Conservation (phyloP, 345 rosid species). For the Bretschneidera sinensis region DNA sequence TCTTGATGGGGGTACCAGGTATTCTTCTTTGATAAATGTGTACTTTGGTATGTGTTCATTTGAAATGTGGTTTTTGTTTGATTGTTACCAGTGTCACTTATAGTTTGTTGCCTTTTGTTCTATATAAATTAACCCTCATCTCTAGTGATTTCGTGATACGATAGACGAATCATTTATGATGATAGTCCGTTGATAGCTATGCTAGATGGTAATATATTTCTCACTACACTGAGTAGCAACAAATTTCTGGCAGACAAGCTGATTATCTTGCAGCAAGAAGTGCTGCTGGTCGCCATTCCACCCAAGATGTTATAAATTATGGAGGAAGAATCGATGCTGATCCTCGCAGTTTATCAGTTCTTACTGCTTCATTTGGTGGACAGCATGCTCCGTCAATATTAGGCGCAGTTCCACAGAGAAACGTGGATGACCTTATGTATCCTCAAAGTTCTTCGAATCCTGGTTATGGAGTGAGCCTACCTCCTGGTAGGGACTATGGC, state of each 20-base stretch:
- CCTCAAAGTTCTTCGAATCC: slow-evolving; percentile 74
- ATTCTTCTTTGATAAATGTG: slow-evolving; percentile 23
- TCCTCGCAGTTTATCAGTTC: slow-evolving; percentile 59
- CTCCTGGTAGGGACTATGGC: slow-evolving; percentile 96
- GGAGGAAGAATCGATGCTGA: slow-evolving; percentile 82
- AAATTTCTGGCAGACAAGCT: slow-evolving; percentile 92
- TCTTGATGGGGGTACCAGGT: slow-evolving; percentile 79
- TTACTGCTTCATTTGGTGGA: slow-evolving; percentile 56
- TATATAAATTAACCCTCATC: neutral
- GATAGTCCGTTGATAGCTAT: slow-evolving; percentile 25
- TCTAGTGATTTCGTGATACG: slow-evolving; percentile 9
- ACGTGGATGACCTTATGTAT: slow-evolving; percentile 69
- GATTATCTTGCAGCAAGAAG: slow-evolving; percentile 87
- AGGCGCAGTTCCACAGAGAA: slow-evolving; percentile 90
- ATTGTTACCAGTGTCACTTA: slow-evolving; percentile 1
- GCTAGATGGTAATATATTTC: slow-evolving; percentile 32
- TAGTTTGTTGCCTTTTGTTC: neutral
- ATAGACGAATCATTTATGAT: slow-evolving; percentile 16
- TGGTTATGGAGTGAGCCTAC: slow-evolving; percentile 96
- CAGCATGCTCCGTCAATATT: slow-evolving; percentile 74
- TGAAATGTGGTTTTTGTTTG: slow-evolving; percentile 13
- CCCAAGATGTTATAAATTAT: slow-evolving; percentile 63
- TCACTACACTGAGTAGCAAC: slow-evolving; percentile 66
- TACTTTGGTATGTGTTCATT: slow-evolving; percentile 5
- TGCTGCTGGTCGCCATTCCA: slow-evolving; percentile 63